Conservation (phyloP, 2,329 filamentous ascomycete genomes). For the Dothideomycetes sp. region DNA sequence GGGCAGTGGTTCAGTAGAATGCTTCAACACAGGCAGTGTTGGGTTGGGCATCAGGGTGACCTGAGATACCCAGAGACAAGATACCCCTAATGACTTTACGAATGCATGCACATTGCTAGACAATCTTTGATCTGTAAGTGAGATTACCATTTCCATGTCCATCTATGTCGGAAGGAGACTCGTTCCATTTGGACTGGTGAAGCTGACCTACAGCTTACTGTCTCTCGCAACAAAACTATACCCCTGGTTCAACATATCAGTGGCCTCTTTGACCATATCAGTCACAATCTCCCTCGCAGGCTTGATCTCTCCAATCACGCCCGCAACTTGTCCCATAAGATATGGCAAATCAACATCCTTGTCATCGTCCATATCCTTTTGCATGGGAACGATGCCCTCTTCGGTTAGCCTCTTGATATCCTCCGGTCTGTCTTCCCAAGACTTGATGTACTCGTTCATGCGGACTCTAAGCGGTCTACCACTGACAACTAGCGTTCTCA, state of each 20-base stretch:
- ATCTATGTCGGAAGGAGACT: too few relatives aligned
- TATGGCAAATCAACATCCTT: slow-evolving; percentile 73
- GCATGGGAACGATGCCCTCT: slow-evolving; percentile 68
- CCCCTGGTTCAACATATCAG: slow-evolving; percentile 55
- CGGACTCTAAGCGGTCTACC: slow-evolving; percentile 73
- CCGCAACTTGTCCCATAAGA: slow-evolving; percentile 89
- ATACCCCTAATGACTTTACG: too few relatives aligned
- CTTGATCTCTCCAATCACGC: slow-evolving; percentile 64
- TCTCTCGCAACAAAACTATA: slow-evolving; percentile 46
- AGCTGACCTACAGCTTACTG: slow-evolving; percentile 42
- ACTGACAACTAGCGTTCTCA: slow-evolving; percentile 71
- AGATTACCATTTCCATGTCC: too few relatives aligned
- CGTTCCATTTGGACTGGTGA: too few relatives aligned
- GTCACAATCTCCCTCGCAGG: slow-evolving; percentile 77
- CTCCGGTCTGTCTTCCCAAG: slow-evolving; percentile 68
- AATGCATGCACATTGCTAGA: too few relatives aligned
- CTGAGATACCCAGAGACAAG: too few relatives aligned
- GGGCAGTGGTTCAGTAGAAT: slow-evolving; percentile 59
- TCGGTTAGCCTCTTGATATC: slow-evolving; percentile 69
- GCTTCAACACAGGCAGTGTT: slow-evolving; percentile 68
- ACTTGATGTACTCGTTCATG: slow-evolving; percentile 72
- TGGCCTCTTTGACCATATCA: slow-evolving; percentile 77
- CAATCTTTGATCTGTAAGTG: too few relatives aligned
- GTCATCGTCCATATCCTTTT: slow-evolving; percentile 72
- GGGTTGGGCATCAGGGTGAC: slow-evolving; percentile 49